A percentile compares a stretch with the other conserved stretches of the same genome.
Evolutionary conservation across 1,284 basidiomycete species (phyloP).

Genomic region (Ganoderma meredithae): DNA sequence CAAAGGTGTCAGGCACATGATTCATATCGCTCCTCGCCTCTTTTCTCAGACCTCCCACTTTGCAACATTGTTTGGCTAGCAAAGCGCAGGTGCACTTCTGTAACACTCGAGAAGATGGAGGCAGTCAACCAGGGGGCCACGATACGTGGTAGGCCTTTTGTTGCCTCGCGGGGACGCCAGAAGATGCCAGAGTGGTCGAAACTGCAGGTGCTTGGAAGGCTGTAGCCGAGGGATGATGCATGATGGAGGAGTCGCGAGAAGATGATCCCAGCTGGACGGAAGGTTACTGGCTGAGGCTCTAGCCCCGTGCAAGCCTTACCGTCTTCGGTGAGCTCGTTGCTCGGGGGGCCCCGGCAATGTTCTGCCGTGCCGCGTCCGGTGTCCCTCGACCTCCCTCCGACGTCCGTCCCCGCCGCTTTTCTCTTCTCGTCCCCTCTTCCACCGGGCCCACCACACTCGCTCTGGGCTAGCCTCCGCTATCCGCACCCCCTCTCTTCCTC

Average conservation of each 20-base stretch:
- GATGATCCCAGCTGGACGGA: background rate
- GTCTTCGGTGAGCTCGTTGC: background rate
- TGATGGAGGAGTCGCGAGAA: background rate
- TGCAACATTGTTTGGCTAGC: background rate
- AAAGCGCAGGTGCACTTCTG: background rate
- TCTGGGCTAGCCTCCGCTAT: background rate
- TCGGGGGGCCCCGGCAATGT: background rate
- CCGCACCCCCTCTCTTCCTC: background rate
- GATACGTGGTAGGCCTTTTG: background rate
- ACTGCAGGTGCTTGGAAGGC: background rate
- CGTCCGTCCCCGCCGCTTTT: background rate
- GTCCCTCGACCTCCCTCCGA: background rate
- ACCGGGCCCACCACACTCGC: background rate
- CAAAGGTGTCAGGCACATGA: background rate
- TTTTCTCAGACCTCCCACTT: background rate
- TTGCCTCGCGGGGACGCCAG: background rate
- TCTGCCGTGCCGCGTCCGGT: background rate
- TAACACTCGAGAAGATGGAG: background rate
- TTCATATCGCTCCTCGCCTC: background rate
- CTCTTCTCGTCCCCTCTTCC: conserved; percentile 1
- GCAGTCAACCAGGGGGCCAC: background rate
- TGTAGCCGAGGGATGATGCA: background rate
- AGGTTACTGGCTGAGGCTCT: background rate
- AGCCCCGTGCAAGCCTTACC: background rate
- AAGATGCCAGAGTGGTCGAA: background rate